These are phyloP conservation scores for Atkinsonella hypoxylon DNA, from an alignment of 2,329 filamentous ascomycete genomes.

Conservation along the genomic window DNA sequence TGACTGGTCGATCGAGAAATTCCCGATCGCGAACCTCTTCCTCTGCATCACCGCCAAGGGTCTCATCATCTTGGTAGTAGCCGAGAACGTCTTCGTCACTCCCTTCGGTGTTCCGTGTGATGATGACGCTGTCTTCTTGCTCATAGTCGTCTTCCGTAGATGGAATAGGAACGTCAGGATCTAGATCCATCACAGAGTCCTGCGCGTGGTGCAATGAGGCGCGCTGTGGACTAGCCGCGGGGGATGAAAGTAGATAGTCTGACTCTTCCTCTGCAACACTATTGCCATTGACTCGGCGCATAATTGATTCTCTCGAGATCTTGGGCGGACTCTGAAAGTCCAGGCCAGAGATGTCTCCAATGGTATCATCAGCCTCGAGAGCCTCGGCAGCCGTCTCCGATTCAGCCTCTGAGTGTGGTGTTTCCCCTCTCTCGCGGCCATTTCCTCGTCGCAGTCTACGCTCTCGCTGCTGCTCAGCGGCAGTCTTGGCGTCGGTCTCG, in stretches of 20 bases:
- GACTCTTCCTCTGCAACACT: constrained; percentile 43
- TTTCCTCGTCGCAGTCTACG: constrained; percentile 54
- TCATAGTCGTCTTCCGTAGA: constrained; percentile 60
- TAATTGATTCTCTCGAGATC: constrained; percentile 87
- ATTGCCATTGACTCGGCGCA: constrained; percentile 70
- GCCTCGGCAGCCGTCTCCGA: constrained; percentile 21
- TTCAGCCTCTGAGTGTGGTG: constrained; percentile 27
- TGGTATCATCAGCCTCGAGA: constrained; percentile 45
- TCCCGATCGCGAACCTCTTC: constrained; percentile 22
- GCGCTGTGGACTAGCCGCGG: constrained; percentile 44
- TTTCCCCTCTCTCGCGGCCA: constrained; percentile 37
- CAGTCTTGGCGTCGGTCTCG: constrained; percentile 43
- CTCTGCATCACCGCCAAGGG: constrained; percentile 41
- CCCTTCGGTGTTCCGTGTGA: constrained; percentile 54
- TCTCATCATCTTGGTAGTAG: constrained; percentile 49
- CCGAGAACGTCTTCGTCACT: constrained; percentile 53
- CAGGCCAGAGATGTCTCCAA: constrained; percentile 47
- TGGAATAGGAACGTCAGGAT: constrained; percentile 83
- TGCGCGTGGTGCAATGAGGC: constrained; percentile 28
- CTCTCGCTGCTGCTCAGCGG: constrained; percentile 55
- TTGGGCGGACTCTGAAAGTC: constrained; percentile 59
- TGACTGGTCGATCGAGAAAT: not conserved
- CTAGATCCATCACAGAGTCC: constrained; percentile 30
- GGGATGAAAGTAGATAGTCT: constrained; percentile 53
- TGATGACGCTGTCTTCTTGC: constrained; percentile 48